phyloP scores from a whole-genome alignment of 2,329 filamentous ascomycete species.

The Botryotinia narcissicola region DNA sequence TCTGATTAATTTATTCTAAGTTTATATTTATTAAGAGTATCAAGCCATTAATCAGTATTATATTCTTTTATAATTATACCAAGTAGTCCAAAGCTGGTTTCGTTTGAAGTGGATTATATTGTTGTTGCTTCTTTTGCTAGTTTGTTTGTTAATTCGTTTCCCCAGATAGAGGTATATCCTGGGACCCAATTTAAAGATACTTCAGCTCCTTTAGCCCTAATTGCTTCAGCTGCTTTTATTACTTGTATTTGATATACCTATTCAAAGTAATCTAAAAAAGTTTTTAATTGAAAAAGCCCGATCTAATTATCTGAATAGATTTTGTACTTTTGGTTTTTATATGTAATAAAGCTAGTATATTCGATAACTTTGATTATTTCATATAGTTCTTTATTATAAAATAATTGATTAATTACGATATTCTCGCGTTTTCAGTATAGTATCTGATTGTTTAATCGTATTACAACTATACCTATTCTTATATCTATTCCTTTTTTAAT shows the following conservation, averaged over 20 bases:
- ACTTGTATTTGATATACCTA: neutral
- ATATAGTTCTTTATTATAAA: too few species aligned
- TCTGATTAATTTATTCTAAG: neutral
- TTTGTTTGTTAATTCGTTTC: neutral
- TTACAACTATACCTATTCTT: too few species aligned
- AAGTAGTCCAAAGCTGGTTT: neutral
- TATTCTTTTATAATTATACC: neutral
- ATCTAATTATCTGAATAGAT: neutral
- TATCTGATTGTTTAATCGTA: too few species aligned
- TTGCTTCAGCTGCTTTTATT: neutral
- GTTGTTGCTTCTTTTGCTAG: neutral
- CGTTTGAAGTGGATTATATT: neutral
- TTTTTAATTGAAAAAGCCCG: neutral
- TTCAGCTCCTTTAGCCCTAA: neutral
- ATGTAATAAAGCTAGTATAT: neutral
- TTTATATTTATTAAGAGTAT: neutral
- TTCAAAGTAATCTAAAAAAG: neutral
- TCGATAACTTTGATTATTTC: neutral
- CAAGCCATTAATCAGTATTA: neutral
- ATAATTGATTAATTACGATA: too few species aligned
- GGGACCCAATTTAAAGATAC: neutral
- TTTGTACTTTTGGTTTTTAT: neutral
- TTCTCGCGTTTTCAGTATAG: too few species aligned
- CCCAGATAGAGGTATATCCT: neutral
- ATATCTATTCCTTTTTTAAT: too few species aligned